phyloP scores from a whole-genome alignment of 352 stramenopile genomes.

The Globisporangium spinosum region DNA sequence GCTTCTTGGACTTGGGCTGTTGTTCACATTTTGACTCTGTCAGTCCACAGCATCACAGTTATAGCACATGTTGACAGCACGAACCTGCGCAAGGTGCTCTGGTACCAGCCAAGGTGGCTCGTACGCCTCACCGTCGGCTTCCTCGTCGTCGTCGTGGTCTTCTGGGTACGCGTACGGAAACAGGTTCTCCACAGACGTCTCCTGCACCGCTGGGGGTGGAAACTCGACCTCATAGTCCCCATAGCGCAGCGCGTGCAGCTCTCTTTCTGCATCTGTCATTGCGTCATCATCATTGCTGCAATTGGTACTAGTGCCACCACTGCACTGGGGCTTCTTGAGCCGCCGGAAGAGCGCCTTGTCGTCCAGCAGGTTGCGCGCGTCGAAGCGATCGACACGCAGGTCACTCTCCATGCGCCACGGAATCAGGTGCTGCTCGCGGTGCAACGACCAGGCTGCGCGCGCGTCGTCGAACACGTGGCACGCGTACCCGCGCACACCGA shows the following conservation, averaged over 20 bases:
- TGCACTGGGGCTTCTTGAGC: slow-evolving; percentile 34
- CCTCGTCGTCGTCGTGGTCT: slow-evolving; percentile 20
- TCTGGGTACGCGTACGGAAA: slow-evolving; percentile 48
- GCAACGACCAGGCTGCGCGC: slow-evolving; percentile 40
- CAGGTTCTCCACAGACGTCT: slow-evolving; percentile 23
- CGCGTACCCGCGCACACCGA: slow-evolving; percentile 47
- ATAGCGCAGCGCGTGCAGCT: slow-evolving; percentile 44
- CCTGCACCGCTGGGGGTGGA: slow-evolving; percentile 16
- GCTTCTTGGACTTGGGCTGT: slow-evolving; percentile 41
- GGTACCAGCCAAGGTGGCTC: slow-evolving; percentile 28
- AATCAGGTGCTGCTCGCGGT: slow-evolving; percentile 54
- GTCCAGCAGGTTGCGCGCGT: slow-evolving; percentile 58
- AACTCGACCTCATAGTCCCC: slow-evolving; percentile 45
- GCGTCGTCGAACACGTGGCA: slow-evolving; percentile 52
- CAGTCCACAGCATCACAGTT: neutral
- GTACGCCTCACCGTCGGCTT: slow-evolving; percentile 26
- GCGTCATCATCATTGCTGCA: neutral
- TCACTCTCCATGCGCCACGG: slow-evolving; percentile 37
- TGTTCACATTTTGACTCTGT: neutral
- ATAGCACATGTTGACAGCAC: neutral
- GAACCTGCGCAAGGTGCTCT: slow-evolving; percentile 27
- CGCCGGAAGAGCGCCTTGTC: slow-evolving; percentile 43
- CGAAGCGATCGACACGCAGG: slow-evolving; percentile 54
- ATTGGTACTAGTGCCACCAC: neutral
- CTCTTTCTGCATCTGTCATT: neutral